Evolutionary conservation across 2,329 filamentous ascomycete genomes (phyloP).

Genomic region (Trichoderma citrinoviride): DNA sequence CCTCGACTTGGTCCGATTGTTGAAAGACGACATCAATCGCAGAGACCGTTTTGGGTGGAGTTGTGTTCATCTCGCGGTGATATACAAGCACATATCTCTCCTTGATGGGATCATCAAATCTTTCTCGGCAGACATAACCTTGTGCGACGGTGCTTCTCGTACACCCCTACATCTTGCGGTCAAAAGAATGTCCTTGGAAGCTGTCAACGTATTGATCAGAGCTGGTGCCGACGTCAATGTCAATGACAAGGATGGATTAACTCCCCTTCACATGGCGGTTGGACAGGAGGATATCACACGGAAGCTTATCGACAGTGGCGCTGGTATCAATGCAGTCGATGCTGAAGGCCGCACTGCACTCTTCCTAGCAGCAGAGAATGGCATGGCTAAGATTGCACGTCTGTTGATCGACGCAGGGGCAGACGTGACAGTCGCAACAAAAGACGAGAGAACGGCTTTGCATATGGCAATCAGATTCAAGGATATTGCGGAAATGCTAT

Average conservation of each 20-base stretch:
- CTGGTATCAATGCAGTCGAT: background rate
- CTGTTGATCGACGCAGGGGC: background rate
- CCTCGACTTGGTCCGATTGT: background rate
- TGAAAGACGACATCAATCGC: background rate
- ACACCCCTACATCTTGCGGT: conserved; percentile 7
- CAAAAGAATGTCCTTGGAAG: background rate
- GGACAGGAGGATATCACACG: background rate
- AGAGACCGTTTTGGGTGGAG: background rate
- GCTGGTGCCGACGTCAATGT: background rate
- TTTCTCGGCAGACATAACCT: background rate
- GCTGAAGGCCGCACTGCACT: background rate
- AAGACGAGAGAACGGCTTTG: background rate
- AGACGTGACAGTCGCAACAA: background rate
- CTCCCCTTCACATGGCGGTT: conserved; percentile 6
- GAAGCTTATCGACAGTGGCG: background rate
- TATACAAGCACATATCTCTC: background rate
- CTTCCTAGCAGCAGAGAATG: background rate
- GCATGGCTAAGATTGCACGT: background rate
- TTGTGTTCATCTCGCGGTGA: background rate
- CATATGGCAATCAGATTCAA: background rate
- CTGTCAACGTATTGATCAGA: fast-evolving
- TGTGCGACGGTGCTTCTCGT: background rate
- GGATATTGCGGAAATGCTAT: background rate
- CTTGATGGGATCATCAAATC: background rate
- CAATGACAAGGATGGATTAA: background rate